Evolutionary conservation across 163 green algal genomes (phyloP).

Genomic region (Scenedesmus sp.): DNA sequence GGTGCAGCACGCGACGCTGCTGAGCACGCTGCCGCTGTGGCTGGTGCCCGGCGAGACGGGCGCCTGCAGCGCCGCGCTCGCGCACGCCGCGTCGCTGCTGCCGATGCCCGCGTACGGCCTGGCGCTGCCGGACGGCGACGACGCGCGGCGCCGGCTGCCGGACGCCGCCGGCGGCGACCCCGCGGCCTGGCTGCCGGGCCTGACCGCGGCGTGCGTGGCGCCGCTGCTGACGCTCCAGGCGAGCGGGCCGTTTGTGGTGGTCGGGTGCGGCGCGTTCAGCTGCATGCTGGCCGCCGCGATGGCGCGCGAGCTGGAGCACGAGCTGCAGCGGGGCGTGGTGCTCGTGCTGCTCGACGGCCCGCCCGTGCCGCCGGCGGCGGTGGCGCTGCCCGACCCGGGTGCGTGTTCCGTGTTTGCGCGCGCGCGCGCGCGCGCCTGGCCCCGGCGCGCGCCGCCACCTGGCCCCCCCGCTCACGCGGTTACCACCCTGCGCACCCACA

Average conservation of each 20-base stretch:
- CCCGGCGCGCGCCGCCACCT: too few species aligned
- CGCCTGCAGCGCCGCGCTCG: slow-evolving; percentile 41
- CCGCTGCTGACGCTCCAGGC: slow-evolving; percentile 61
- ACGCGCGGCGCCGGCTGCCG: slow-evolving; percentile 25
- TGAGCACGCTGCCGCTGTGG: slow-evolving; percentile 72
- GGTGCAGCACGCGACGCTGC: slow-evolving; percentile 8
- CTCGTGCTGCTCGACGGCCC: slow-evolving; percentile 71
- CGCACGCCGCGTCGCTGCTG: slow-evolving; percentile 61
- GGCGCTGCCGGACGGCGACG: slow-evolving; percentile 45
- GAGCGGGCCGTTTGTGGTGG: slow-evolving; percentile 68
- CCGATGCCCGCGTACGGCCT: slow-evolving; percentile 73
- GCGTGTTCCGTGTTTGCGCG: slow-evolving; percentile 50
- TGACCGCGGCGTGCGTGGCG: slow-evolving; percentile 50
- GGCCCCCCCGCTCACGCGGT: slow-evolving; percentile 48
- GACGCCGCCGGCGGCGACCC: background rate
- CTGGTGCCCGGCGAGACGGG: slow-evolving; percentile 65
- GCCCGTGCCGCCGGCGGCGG: background rate
- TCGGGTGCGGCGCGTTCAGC: slow-evolving; percentile 59
- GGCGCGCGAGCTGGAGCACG: slow-evolving; percentile 56
- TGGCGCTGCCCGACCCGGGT: slow-evolving; percentile 39
- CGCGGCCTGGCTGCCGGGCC: background rate
- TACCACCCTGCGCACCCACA: too few species aligned
- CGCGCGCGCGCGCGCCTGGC: too few species aligned
- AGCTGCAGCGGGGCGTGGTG: slow-evolving; percentile 39
- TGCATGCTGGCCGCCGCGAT: slow-evolving; percentile 62